Percentiles rank a stretch among this genome's conserved stretches.
Evolutionary conservation across 495 filamentous ascomycete species (phyloP).

Genomic region (Penicillium cataractarum): DNA sequence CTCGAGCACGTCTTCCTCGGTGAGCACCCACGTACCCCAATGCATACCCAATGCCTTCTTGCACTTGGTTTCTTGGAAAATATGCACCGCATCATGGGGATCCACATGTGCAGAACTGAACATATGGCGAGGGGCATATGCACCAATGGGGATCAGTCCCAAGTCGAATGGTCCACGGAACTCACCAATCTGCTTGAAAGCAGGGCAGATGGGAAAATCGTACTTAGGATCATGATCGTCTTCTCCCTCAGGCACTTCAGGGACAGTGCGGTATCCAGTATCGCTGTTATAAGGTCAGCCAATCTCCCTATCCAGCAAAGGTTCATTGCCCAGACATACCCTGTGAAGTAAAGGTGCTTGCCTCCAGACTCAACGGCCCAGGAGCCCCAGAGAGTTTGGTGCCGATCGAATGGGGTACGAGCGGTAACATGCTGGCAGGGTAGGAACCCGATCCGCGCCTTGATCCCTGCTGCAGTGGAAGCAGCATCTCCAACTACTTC

Average conservation of each 20-base stretch:
- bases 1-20: slow-evolving; percentile 82
- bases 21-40: slow-evolving; percentile 93
- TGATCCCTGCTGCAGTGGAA: slow-evolving; percentile 54
- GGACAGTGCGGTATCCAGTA: slow-evolving; percentile 84
- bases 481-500: slow-evolving; percentile 32
- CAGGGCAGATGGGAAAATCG: slow-evolving; percentile 76
- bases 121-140: slow-evolving; percentile 78
- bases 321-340: slow-evolving; percentile 31
- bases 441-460: slow-evolving; percentile 76
- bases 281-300: slow-evolving; percentile 43
- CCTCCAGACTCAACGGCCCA: slow-evolving; percentile 80
- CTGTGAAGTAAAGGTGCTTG: slow-evolving; percentile 49
- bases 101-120: slow-evolving; percentile 85
- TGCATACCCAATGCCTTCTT: slow-evolving; percentile 85
- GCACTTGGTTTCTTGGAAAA: slow-evolving; percentile 87
- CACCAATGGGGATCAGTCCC: slow-evolving; percentile 92
- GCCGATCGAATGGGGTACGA: slow-evolving; percentile 67
- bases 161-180: slow-evolving; percentile 88
- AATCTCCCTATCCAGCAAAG: neutral
- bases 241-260: slow-evolving; percentile 61
- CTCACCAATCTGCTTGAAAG: slow-evolving; percentile 84
- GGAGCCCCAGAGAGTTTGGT: slow-evolving; percentile 80
- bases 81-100: slow-evolving; percentile 86
- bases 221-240: slow-evolving; percentile 78
- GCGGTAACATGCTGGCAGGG: slow-evolving; percentile 86